Evolutionary conservation across 345 rosid species (phyloP).

Genomic region (Salix brachista): DNA sequence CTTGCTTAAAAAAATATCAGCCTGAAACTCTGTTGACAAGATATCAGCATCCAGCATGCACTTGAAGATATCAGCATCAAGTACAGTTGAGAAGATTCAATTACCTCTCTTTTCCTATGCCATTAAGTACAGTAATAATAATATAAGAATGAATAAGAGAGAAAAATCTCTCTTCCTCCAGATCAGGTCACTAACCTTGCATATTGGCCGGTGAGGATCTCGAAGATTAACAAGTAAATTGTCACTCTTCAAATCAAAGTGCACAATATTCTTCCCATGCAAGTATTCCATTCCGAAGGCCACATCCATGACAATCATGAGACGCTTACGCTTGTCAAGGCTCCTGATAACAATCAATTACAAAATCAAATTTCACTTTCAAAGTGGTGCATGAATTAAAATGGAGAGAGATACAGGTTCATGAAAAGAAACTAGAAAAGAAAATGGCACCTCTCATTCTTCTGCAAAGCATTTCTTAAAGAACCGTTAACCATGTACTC

Average conservation of each 20-base stretch:
- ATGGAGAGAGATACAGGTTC: neutral
- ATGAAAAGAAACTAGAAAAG: neutral
- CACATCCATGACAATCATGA: conserved; percentile 63
- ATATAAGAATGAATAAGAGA: neutral
- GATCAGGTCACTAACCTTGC: conserved; percentile 47
- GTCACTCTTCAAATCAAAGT: conserved; percentile 71
- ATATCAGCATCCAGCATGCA: neutral
- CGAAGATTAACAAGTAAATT: conserved; percentile 71
- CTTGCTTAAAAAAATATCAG: neutral
- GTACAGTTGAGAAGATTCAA: neutral
- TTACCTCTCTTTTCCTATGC: neutral
- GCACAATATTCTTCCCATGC: conserved; percentile 67
- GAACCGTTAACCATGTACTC: conserved; percentile 78
- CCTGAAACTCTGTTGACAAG: neutral
- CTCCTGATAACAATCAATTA: conserved; percentile 29
- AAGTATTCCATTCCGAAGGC: conserved; percentile 77
- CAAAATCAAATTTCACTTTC: neutral
- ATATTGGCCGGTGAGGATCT: conserved; percentile 66
- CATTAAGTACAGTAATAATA: neutral
- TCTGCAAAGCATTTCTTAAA: conserved; percentile 54
- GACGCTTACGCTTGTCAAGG: conserved; percentile 57
- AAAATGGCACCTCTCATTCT: conserved; percentile 44
- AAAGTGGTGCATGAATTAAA: too few relatives aligned
- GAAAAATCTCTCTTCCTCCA: neutral
- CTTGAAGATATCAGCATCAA: neutral